Conservation (phyloP, 345 rosid species). For the Citrus trifoliata region DNA sequence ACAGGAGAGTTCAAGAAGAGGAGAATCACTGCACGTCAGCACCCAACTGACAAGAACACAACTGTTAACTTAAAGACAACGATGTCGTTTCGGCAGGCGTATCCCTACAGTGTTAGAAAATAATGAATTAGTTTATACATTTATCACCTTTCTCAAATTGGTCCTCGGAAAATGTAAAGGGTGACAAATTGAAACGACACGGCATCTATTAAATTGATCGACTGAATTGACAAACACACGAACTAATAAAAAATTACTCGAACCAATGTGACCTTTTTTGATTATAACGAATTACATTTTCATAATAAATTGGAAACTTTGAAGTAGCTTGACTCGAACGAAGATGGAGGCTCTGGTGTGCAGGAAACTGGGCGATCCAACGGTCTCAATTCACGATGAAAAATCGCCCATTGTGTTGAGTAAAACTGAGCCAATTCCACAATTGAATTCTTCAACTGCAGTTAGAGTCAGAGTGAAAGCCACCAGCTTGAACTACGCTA, state of each 20-base stretch:
- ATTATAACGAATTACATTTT: not conserved
- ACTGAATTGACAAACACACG: not conserved
- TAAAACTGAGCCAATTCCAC: slow-evolving; percentile 54
- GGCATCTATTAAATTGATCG: not conserved
- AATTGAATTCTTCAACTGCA: slow-evolving; percentile 46
- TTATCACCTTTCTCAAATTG: not conserved
- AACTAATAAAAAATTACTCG: not conserved
- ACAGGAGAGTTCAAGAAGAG: not conserved
- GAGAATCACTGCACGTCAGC: too few relatives aligned
- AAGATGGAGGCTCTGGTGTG: slow-evolving; percentile 88
- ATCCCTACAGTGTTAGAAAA: too few relatives aligned
- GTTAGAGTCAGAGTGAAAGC: slow-evolving; percentile 83
- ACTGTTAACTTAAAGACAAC: not conserved
- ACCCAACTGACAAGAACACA: too few relatives aligned
- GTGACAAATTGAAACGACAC: too few relatives aligned
- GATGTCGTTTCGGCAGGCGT: not conserved
- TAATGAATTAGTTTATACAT: not conserved
- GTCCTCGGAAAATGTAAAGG: not conserved
- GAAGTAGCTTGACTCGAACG: not conserved
- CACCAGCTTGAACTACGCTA: slow-evolving; percentile 93
- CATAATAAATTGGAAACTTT: not conserved
- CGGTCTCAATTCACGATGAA: slow-evolving; percentile 22
- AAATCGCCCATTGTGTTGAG: slow-evolving; percentile 48
- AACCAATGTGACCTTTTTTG: not conserved
- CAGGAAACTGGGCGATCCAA: slow-evolving; percentile 69